A percentile compares a stretch with the other conserved stretches of the same genome.
Evolutionary conservation across 2,329 filamentous ascomycete species (phyloP).

Genomic region (Phaeophleospora eucalypticola): DNA sequence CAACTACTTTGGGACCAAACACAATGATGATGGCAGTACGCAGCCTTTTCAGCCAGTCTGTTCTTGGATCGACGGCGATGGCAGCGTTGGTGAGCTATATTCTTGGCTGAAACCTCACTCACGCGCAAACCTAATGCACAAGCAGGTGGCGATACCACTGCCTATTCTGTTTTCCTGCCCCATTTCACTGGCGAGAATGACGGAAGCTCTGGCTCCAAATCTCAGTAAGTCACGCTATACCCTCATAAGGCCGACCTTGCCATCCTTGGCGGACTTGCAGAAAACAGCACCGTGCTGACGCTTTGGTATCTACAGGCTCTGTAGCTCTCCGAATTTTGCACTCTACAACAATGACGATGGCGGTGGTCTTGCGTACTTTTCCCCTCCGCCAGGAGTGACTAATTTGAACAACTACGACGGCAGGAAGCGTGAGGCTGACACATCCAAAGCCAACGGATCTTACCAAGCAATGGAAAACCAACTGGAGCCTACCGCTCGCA

Average conservation of each 20-base stretch:
- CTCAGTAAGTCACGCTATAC: no score
- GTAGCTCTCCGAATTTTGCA: neutral
- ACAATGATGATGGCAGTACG: neutral
- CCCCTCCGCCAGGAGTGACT: neutral
- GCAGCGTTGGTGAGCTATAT: neutral
- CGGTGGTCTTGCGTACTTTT: neutral
- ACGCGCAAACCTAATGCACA: no score
- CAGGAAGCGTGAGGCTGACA: neutral
- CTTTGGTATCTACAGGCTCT: no score
- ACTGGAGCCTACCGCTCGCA: neutral
- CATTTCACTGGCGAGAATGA: no score
- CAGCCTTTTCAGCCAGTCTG: neutral
- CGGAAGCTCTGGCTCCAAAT: no score
- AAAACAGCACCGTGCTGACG: no score
- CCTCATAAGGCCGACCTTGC: no score
- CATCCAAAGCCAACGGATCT: neutral
- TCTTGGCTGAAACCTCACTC: no score
- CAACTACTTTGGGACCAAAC: neutral
- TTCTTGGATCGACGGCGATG: neutral
- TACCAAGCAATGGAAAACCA: neutral
- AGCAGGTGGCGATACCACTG: no score
- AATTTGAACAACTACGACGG: slow-evolving; percentile 1
- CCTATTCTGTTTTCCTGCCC: no score
- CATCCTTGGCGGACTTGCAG: no score
- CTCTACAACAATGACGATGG: neutral